Evolutionary conservation across 805 yeast genomes (phyloP).

Genomic region (Lipomyces japonicus): DNA sequence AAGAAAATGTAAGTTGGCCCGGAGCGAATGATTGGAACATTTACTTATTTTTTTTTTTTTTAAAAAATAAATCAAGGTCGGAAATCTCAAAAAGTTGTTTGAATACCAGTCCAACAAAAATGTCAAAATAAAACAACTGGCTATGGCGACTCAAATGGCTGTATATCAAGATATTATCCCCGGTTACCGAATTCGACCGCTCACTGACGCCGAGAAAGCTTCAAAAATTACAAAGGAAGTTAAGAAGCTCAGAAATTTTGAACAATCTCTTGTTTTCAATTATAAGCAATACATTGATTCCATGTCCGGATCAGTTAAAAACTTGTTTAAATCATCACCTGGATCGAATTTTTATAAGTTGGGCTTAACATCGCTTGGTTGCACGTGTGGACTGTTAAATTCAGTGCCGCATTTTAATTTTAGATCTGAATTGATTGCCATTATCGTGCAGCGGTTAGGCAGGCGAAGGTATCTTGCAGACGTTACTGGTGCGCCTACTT

Average conservation of each 20-base stretch:
- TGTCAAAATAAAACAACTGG: conserved; percentile 50
- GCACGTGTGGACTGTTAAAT: conserved; percentile 72
- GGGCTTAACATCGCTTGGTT: conserved; percentile 52
- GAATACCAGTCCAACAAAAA: conserved; percentile 48
- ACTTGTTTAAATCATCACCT: conserved; percentile 29
- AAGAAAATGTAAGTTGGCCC: conserved; percentile 66
- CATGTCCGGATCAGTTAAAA: conserved; percentile 45
- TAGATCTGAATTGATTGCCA: conserved; percentile 66
- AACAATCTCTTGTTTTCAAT: conserved; percentile 66
- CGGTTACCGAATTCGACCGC: conserved; percentile 71
- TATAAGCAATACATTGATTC: conserved; percentile 65
- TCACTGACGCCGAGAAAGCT: conserved; percentile 72
- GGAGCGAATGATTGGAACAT: too few relatives aligned
- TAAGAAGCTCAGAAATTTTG: conserved; percentile 70
- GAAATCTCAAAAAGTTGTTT: conserved; percentile 8
- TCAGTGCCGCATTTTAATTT: conserved; percentile 76
- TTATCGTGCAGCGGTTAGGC: conserved; percentile 64
- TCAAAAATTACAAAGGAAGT: conserved; percentile 85
- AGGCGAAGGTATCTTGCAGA: conserved; percentile 42
- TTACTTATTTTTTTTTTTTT: not conserved
- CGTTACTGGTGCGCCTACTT: conserved; percentile 3
- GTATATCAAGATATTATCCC: conserved; percentile 85
- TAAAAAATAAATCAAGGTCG: not conserved
- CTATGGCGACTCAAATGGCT: conserved; percentile 75
- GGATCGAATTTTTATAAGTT: conserved; percentile 30